phyloP scores from a whole-genome alignment of 2,329 filamentous ascomycete genomes.

The Epichloe sibirici region DNA sequence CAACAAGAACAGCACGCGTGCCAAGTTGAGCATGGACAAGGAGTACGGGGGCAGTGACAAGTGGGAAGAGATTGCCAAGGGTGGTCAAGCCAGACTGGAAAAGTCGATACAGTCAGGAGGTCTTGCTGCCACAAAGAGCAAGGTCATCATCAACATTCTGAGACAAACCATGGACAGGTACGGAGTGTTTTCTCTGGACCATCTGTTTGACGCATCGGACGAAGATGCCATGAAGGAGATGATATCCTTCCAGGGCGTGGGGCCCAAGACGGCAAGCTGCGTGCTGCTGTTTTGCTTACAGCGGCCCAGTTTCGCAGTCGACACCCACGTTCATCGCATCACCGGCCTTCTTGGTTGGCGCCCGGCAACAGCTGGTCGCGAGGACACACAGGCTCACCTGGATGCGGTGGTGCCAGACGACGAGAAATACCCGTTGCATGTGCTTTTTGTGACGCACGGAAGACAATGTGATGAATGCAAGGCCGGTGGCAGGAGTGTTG shows the following conservation, averaged over 20 bases:
- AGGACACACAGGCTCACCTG: constrained; percentile 38
- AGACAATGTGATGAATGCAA: constrained; percentile 32
- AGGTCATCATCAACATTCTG: constrained; percentile 57
- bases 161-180: constrained; percentile 42
- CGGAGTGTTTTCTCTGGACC: constrained; percentile 34
- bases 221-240: constrained; percentile 38
- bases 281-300: constrained; percentile 39
- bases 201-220: constrained; percentile 29
- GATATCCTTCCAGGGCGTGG: constrained; percentile 37
- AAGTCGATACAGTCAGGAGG: constrained; percentile 61
- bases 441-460: constrained; percentile 36
- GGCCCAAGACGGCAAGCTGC: constrained; percentile 42
- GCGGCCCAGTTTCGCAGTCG: constrained; percentile 37
- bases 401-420: constrained; percentile 33
- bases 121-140: constrained; percentile 59
- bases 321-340: constrained; percentile 40
- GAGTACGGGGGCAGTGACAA: constrained; percentile 30
- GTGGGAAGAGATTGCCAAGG: constrained; percentile 29
- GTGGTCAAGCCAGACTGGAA: constrained; percentile 28
- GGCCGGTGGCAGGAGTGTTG: constrained; percentile 28
- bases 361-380: constrained; percentile 26
- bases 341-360: constrained; percentile 37
- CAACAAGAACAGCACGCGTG: constrained; percentile 44
- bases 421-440: constrained; percentile 38
- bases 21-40: constrained; percentile 36